phyloP scores from a whole-genome alignment of 208 protist genomes.

The Leishmania amazonensis region DNA sequence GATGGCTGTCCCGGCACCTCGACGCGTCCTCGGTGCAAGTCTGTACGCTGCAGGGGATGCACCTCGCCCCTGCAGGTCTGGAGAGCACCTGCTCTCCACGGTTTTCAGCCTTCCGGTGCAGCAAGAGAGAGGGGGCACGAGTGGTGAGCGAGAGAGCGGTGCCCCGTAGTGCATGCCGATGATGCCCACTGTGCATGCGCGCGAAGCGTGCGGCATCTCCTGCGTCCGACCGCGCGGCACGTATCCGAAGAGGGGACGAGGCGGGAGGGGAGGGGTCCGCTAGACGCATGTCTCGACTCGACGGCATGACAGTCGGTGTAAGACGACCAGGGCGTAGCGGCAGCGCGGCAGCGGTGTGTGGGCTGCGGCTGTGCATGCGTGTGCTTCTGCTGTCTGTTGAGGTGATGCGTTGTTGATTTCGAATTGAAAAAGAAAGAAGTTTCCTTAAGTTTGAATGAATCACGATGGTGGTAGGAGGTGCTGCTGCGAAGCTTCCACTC shows the following conservation, averaged over 20 bases:
- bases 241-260: not conserved
- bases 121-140: too few species aligned
- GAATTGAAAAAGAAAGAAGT: too few species aligned
- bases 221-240: not conserved
- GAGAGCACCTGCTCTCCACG: too few species aligned
- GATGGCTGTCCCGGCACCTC: not conserved
- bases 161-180: not conserved
- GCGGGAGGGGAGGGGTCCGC: not conserved
- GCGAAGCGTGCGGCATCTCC: too few species aligned
- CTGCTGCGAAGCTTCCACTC: too few species aligned
- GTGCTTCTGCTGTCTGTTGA: too few species aligned
- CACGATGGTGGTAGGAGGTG: fast-evolving
- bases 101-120: too few species aligned
- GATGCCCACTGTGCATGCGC: not conserved
- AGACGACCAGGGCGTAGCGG: not conserved
- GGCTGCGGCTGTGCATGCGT: not conserved
- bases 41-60: not conserved
- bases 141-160: not conserved
- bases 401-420: too few species aligned
- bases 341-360: not conserved
- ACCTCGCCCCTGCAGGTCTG: too few species aligned
- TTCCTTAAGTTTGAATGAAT: too few species aligned
- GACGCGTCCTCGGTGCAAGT: not conserved
- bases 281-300: not conserved
- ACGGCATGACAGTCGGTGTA: not conserved